Conservation (phyloP, 2,329 filamentous ascomycete species). For the Sporothrix sp. region DNA sequence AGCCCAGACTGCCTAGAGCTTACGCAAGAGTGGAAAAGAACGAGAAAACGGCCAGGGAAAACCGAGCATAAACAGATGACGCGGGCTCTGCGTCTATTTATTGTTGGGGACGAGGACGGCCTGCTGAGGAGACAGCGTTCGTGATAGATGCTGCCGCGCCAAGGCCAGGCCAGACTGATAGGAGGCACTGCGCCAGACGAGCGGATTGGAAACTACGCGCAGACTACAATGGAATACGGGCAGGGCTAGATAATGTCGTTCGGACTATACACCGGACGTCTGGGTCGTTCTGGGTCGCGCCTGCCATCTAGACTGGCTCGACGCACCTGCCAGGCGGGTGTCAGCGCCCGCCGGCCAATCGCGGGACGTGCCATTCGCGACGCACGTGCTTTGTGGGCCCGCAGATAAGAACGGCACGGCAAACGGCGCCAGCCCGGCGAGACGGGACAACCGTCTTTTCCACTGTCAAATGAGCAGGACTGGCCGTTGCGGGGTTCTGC, state of each 20-base stretch:
- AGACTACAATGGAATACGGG: no score
- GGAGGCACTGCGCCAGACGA: background rate
- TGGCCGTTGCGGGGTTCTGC: no score
- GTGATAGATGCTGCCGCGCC: no score
- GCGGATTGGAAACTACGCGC: background rate
- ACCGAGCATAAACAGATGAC: background rate
- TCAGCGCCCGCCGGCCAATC: no score
- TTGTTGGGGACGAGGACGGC: background rate
- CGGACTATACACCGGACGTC: conserved; percentile 2
- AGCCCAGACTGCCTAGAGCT: no score
- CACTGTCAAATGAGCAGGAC: no score
- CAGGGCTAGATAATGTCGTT: background rate
- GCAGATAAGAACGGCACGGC: background rate
- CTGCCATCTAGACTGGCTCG: background rate
- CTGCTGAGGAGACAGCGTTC: background rate
- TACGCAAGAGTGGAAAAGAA: background rate
- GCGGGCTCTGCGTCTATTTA: background rate
- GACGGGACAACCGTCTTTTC: background rate
- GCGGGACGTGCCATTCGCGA: no score
- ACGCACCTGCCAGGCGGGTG: no score
- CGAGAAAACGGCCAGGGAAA: background rate
- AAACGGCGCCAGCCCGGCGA: background rate
- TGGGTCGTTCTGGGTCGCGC: background rate
- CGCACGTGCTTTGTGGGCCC: background rate
- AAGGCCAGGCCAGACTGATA: no score